These are phyloP conservation scores for Aureobasidium namibiae DNA, from an alignment of 2,329 filamentous ascomycete genomes.

Conservation along the genomic window DNA sequence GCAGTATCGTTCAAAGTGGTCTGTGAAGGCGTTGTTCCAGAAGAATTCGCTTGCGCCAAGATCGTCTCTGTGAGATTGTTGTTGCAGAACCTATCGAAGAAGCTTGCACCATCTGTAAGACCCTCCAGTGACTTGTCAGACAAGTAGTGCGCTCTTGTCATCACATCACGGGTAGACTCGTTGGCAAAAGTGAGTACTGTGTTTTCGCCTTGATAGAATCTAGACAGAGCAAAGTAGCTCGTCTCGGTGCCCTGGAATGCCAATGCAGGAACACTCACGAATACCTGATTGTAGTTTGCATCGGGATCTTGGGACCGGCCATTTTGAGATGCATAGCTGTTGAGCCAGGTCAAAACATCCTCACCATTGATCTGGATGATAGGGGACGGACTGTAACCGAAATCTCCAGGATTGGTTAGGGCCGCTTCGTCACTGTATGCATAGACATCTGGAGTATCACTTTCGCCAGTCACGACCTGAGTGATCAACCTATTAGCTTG, in stretches of 20 bases:
- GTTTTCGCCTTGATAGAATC: slow-evolving; percentile 13
- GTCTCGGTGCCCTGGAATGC: slow-evolving; percentile 20
- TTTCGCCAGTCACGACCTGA: slow-evolving; percentile 29
- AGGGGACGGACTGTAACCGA: slow-evolving; percentile 26
- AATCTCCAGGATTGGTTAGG: not conserved
- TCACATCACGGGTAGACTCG: slow-evolving; percentile 24
- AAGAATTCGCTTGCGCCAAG: not conserved
- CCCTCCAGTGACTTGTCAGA: slow-evolving; percentile 25
- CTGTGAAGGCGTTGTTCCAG: not conserved
- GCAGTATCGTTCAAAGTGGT: slow-evolving; percentile 19
- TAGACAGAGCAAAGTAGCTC: not conserved
- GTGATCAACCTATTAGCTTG: not conserved
- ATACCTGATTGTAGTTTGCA: slow-evolving; percentile 33
- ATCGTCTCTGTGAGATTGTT: not conserved
- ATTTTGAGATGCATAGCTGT: slow-evolving; percentile 25
- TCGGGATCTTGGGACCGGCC: slow-evolving; percentile 31
- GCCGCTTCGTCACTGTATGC: slow-evolving; percentile 23
- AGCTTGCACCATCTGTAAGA: slow-evolving; percentile 31
- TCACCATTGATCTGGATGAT: slow-evolving; percentile 32
- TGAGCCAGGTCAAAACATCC: slow-evolving; percentile 26
- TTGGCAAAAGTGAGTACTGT: slow-evolving; percentile 26
- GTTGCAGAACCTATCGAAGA: slow-evolving; percentile 33
- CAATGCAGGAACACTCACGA: slow-evolving; percentile 27
- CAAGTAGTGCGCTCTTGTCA: slow-evolving; percentile 22
- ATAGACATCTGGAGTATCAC: slow-evolving; percentile 29